Evolutionary conservation across 371 early-diverging fungal genomes (phyloP), one percentile per base, ranked within the genome.

Genomic region (Apophysomyces sp.): DNA sequence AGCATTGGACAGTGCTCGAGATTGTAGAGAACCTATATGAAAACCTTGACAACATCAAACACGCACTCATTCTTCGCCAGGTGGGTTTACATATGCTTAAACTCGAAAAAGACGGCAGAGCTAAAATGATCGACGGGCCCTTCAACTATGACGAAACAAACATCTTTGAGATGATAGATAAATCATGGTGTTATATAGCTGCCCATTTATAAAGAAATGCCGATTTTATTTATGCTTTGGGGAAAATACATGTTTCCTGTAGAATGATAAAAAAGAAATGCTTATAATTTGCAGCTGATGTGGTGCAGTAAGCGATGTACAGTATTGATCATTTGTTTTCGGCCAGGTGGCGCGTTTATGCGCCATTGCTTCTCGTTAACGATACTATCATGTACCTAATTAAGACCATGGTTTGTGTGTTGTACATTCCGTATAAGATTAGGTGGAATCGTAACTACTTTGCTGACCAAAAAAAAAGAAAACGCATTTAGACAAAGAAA

Each of bases 1-100:
- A 56, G 26, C 57, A 57, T 21, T 68, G 68, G 68, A 63, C 68
- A 39, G 60, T 64, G 2, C 18, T 68, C 12, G 68, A 68, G 28
- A 59, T 68, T 28, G 64, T 60, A 24, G 29, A 36, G 2, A 13
- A 31, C 1, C 21, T 68, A 7, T 44, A 63, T 11, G 44, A 58
- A 13, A 12, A 11, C 11, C 12, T 29, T 55, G 15, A 39, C 57
- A 32, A 37, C 44, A 13, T 49, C 49, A 11, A 57, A 16, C 61
- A 68, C 34, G 57, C 68, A 24, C 64, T 59, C 1, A 56, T 60
- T 21, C n/a, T 68, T 2, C 56, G 68, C 26, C 64, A 60, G 15
- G 60, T 68, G 11, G 68, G 64, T 15, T 49, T 68, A 12, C 63
- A 68, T 59, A 13, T 68, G 30, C 28, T 63, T 9, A 68, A 68